Percentiles rank a stretch among this genome's conserved stretches.
Conservation (phyloP, 495 filamentous ascomycete species). For the Daldinia loculata region DNA sequence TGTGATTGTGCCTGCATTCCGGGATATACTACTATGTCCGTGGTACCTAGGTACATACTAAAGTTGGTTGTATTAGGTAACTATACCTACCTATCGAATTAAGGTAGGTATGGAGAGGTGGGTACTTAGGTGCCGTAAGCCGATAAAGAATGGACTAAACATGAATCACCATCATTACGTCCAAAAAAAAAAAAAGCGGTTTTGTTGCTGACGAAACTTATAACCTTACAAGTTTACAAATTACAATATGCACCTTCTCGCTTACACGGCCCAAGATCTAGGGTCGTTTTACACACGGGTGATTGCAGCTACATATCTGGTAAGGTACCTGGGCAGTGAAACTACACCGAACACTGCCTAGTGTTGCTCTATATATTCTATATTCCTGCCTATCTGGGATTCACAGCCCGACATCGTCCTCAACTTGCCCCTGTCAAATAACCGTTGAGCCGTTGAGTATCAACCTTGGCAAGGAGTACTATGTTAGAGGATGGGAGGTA, state of each 20-base stretch:
- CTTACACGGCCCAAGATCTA: slow-evolving; percentile 10
- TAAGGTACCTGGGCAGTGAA: slow-evolving; percentile 7
- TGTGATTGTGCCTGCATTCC: slow-evolving; percentile 2
- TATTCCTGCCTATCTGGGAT: slow-evolving; percentile 37
- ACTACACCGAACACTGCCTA: slow-evolving; percentile 10
- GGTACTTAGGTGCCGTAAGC: background rate
- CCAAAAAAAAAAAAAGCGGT: background rate
- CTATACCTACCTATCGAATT: background rate
- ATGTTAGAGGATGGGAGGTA: background rate
- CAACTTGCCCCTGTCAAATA: slow-evolving; percentile 6
- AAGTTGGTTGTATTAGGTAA: background rate
- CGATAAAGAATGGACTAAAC: background rate
- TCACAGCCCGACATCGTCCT: slow-evolving; percentile 4
- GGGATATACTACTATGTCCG: background rate
- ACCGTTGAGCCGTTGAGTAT: background rate
- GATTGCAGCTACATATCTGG: slow-evolving; percentile 10
- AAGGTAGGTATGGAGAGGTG: background rate
- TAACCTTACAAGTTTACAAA: background rate
- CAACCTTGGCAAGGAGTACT: slow-evolving; percentile 1
- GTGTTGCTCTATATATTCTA: slow-evolving; percentile 16
- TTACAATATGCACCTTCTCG: slow-evolving; percentile 1
- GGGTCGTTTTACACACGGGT: slow-evolving; percentile 13
- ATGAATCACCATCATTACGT: slow-evolving; percentile 10
- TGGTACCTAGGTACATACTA: background rate
- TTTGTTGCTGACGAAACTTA: background rate